These are phyloP conservation scores for Pseudogymnoascus pannorum DNA, from an alignment of 2,329 filamentous ascomycete genomes.

Conservation along the genomic window DNA sequence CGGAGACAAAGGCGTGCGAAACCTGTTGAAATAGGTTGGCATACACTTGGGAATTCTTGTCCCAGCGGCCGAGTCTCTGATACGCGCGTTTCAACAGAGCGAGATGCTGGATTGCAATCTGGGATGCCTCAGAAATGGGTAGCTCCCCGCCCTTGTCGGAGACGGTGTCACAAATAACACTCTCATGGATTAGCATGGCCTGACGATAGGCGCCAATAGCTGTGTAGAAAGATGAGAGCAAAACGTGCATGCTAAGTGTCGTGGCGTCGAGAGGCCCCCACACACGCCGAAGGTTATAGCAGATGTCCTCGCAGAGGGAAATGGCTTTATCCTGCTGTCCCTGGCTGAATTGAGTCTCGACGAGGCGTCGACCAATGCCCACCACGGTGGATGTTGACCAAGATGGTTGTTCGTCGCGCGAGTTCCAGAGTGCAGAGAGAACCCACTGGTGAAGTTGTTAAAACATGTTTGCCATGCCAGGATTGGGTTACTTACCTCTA, in stretches of 20 bases:
- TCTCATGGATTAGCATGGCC: conserved; percentile 21
- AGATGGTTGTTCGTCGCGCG: conserved; percentile 14
- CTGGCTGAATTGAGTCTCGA: conserved; percentile 19
- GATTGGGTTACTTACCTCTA: conserved; percentile 30
- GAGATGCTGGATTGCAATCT: conserved; percentile 26
- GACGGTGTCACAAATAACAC: conserved; percentile 22
- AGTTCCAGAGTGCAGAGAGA: conserved; percentile 17
- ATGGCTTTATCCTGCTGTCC: conserved; percentile 15
- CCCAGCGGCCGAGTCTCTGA: conserved; percentile 36
- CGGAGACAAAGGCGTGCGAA: conserved; percentile 14
- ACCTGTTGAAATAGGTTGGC: conserved; percentile 16
- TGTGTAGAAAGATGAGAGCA: conserved; percentile 20
- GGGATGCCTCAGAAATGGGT: conserved; percentile 23
- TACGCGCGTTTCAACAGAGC: conserved; percentile 32
- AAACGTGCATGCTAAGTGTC: conserved; percentile 19
- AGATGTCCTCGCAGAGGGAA: conserved; percentile 20
- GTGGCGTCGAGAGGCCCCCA: conserved; percentile 20
- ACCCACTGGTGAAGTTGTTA: conserved; percentile 7
- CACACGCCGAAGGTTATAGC: conserved; percentile 22
- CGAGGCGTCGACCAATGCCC: conserved; percentile 18
- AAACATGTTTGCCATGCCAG: background rate
- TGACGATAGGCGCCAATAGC: conserved; percentile 14
- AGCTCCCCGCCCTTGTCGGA: conserved; percentile 23
- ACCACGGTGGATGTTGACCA: conserved; percentile 19
- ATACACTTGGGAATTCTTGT: conserved; percentile 16